Percentiles rank a stretch among this genome's conserved stretches.
Evolutionary conservation across 345 rosid genomes (phyloP).

Genomic region (Bretschneidera sinensis): DNA sequence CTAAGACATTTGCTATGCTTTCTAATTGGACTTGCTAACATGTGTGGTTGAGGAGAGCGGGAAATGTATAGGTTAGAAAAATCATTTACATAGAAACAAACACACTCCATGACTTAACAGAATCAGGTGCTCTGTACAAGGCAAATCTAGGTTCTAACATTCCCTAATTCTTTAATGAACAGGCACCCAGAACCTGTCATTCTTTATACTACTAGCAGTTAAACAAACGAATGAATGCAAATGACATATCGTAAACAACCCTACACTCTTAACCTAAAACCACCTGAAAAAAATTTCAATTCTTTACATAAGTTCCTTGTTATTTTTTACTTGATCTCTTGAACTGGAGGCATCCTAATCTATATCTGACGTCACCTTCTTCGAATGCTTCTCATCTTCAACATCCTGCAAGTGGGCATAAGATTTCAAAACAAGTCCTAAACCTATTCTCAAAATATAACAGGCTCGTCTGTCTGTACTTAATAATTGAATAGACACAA

Average conservation of each 20-base stretch:
- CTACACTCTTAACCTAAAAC: not conserved
- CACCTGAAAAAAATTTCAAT: not conserved
- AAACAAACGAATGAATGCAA: not conserved
- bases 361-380: constrained; percentile 17
- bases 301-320: not conserved
- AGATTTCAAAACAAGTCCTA: not conserved
- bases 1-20: no score
- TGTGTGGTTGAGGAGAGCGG: no score
- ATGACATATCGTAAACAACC: no score
- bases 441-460: not conserved
- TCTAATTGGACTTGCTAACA: no score
- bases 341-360: constrained; percentile 1
- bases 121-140: not conserved
- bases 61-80: no score
- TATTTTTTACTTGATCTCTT: not conserved
- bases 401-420: constrained; percentile 42
- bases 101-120: not conserved
- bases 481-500: not conserved
- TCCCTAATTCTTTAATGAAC: not conserved
- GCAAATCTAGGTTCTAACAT: not conserved
- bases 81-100: no score
- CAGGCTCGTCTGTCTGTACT: no score
- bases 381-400: constrained; percentile 51
- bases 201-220: not conserved
- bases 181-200: not conserved